Evolutionary conservation across 2,329 filamentous ascomycete species (phyloP).

Genomic region (Calonectria pseudoturangicola): DNA sequence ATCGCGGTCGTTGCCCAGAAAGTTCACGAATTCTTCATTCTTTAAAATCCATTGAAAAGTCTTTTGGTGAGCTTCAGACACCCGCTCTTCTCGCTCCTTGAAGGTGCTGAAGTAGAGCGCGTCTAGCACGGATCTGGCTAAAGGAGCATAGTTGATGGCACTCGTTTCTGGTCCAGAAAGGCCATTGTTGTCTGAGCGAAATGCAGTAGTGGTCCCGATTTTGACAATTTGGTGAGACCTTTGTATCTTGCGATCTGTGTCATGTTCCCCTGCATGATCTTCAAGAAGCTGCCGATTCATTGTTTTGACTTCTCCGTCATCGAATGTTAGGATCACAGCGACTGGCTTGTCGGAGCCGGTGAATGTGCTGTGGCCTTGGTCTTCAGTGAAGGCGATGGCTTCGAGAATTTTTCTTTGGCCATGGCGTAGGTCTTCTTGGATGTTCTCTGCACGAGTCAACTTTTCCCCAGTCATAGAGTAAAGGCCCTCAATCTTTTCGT

Average conservation of each 20-base stretch:
- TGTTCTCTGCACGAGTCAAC: background rate
- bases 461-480: conserved; percentile 13
- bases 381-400: conserved; percentile 7
- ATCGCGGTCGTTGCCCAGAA: background rate
- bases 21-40: background rate
- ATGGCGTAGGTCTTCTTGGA: background rate
- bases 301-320: conserved; percentile 1
- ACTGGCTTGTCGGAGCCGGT: background rate
- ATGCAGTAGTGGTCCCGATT: background rate
- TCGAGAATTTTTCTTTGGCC: conserved; percentile 9
- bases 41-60: conserved; percentile 12
- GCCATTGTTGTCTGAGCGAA: background rate
- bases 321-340: conserved; percentile 1
- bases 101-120: conserved; percentile 8
- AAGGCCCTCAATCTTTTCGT: conserved; percentile 16
- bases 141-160: background rate
- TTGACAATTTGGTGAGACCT: background rate
- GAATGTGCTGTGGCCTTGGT: conserved; percentile 1
- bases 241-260: background rate
- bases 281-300: background rate
- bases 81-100: conserved; percentile 6
- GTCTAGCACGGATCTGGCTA: background rate
- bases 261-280: background rate
- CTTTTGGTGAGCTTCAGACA: background rate
- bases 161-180: background rate